Conservation (phyloP, 2,329 filamentous ascomycete species). For the Alternaria arborescens region DNA sequence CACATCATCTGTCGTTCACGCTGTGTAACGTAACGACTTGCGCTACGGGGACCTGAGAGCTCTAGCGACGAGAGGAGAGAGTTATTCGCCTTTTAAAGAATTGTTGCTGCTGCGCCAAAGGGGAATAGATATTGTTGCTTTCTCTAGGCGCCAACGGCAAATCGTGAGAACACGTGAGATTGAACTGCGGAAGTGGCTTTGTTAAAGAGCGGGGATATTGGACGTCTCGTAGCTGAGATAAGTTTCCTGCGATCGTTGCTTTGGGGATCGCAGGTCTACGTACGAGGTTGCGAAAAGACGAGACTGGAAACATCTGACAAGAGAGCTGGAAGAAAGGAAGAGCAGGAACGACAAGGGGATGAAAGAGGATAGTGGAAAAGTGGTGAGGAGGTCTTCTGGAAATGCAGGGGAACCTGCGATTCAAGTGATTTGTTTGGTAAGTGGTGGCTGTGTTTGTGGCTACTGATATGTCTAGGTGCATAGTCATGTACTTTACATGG, state of each 20-base stretch:
- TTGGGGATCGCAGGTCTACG: not conserved
- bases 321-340: not conserved
- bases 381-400: conserved; percentile 48
- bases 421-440: conserved; percentile 60
- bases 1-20: conserved; percentile 1
- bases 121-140: not conserved
- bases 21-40: conserved; percentile 12
- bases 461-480: not conserved
- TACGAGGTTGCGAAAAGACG: not conserved
- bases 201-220: not conserved
- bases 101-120: conserved; percentile 1
- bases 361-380: conserved; percentile 52
- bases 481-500: not conserved
- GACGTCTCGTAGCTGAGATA: not conserved
- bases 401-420: conserved; percentile 52
- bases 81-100: not conserved
- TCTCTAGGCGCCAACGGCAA: conserved; percentile 1
- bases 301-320: not conserved
- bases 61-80: not conserved
- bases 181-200: not conserved
- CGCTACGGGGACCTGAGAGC: not conserved
- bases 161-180: not conserved
- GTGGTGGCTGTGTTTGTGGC: conserved; percentile 22
- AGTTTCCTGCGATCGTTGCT: not conserved
- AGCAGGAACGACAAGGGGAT: conserved; percentile 42